Evolutionary conservation across 768 basidiomycete species (phyloP).

Genomic region (Tricholoma furcatifolium): DNA sequence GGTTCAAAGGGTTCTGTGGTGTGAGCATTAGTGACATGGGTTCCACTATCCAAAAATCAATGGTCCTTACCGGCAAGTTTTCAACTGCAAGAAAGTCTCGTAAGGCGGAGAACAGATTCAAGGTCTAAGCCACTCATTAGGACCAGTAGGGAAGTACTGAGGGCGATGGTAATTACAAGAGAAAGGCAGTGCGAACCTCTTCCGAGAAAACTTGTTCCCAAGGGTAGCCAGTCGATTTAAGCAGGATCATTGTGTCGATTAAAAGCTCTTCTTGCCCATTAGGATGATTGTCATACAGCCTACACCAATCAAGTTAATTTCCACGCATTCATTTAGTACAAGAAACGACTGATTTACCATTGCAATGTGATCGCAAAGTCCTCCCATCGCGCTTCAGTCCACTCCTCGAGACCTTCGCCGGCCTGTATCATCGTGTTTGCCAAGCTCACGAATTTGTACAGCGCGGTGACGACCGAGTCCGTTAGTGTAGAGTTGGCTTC

Average conservation of each 20-base stretch:
- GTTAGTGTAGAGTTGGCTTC: conserved; percentile 45
- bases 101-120: not conserved
- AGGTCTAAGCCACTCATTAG: conserved; percentile 21
- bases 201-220: conserved; percentile 54
- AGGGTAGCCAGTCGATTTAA: conserved; percentile 51
- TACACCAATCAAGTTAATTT: conserved; percentile 14
- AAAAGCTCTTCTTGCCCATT: conserved; percentile 46
- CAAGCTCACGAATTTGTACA: conserved; percentile 51
- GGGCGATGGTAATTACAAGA: not conserved
- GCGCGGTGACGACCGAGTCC: conserved; percentile 40
- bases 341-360: conserved; percentile 38
- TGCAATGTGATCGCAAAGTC: conserved; percentile 56
- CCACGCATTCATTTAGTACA: not conserved
- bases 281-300: conserved; percentile 54
- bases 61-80: not conserved
- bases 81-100: not conserved
- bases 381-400: conserved; percentile 56
- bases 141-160: conserved; percentile 46
- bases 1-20: conserved; percentile 44
- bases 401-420: conserved; percentile 51
- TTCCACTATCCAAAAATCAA: conserved; percentile 21
- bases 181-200: conserved; percentile 26
- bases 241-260: conserved; percentile 50
- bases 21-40: conserved; percentile 22
- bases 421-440: conserved; percentile 55